phyloP scores from a whole-genome alignment of 208 protist species.

The Wallacemonas sp. region DNA sequence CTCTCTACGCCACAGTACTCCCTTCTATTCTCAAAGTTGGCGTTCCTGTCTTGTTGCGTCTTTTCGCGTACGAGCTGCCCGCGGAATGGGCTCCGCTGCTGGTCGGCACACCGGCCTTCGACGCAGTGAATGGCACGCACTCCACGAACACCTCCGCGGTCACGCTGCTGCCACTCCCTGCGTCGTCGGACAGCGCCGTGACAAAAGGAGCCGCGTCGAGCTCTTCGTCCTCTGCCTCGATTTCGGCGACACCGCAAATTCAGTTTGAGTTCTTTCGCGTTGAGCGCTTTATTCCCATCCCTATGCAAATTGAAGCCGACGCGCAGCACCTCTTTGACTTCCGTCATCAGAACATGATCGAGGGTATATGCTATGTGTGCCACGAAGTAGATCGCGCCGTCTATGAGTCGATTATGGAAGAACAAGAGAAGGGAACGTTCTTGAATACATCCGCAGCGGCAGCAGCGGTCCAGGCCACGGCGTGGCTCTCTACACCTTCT shows the following conservation, averaged over 20 bases:
- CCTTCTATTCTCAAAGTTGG: conserved; percentile 69
- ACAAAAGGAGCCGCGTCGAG: neutral
- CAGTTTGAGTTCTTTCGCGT: conserved; percentile 81
- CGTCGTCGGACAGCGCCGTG: conserved; percentile 6
- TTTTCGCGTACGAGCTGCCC: conserved; percentile 75
- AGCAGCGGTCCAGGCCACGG: conserved; percentile 7
- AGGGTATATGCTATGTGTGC: conserved; percentile 83
- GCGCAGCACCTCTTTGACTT: conserved; percentile 83
- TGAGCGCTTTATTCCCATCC: conserved; percentile 82
- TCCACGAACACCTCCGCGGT: no score
- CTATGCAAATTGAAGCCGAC: conserved; percentile 90
- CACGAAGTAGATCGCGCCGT: conserved; percentile 63
- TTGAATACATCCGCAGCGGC: neutral
- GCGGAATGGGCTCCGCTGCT: conserved; percentile 65
- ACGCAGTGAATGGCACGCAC: neutral
- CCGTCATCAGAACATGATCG: conserved; percentile 67
- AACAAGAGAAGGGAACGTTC: conserved; percentile 28
- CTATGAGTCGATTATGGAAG: conserved; percentile 63
- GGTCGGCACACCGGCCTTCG: conserved; percentile 10
- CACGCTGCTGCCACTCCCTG: neutral
- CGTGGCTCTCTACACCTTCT: conserved; percentile 10
- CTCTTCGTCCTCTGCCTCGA: neutral
- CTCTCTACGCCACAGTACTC: conserved; percentile 57
- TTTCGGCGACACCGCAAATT: conserved; percentile 12
- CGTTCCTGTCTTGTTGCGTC: conserved; percentile 73